Percentiles rank a stretch among this genome's conserved stretches.
Evolutionary conservation across 352 stramenopile genomes (phyloP).

Genomic region (Globisporangium perplexum): DNA sequence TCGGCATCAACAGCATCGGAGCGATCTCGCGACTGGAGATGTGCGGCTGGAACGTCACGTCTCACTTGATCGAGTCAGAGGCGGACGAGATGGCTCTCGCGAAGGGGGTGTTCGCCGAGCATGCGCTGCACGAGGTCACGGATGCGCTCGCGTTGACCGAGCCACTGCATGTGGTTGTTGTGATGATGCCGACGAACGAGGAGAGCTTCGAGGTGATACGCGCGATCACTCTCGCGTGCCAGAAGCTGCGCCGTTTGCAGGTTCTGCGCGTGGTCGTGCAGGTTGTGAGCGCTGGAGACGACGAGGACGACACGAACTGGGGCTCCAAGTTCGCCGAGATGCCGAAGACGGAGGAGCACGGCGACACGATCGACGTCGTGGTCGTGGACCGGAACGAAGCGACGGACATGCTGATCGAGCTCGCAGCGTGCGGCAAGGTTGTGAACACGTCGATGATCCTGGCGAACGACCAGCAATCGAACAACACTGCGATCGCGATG

Average conservation of each 20-base stretch:
- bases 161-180: constrained; percentile 46
- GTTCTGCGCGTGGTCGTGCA: constrained; percentile 58
- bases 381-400: constrained; percentile 55
- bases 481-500: constrained; percentile 31
- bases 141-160: constrained; percentile 27
- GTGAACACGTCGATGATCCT: constrained; percentile 42
- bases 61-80: constrained; percentile 31
- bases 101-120: constrained; percentile 11
- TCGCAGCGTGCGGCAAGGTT: constrained; percentile 54
- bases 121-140: constrained; percentile 18
- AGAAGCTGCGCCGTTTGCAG: constrained; percentile 33
- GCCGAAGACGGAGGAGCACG: constrained; percentile 41
- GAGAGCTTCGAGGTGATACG: constrained; percentile 54
- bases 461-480: constrained; percentile 21
- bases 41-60: constrained; percentile 55
- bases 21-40: constrained; percentile 45
- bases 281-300: constrained; percentile 19
- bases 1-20: constrained; percentile 22
- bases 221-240: constrained; percentile 38
- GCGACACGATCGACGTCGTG: constrained; percentile 60
- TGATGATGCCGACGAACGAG: constrained; percentile 56
- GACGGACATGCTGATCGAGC: constrained; percentile 63
- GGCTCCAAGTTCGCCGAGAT: constrained; percentile 44
- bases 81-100: constrained; percentile 15
- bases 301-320: constrained; percentile 22